Base-by-base conservation (phyloP, 495 filamentous ascomycete species). In the Bacidia gigantensis region DNA sequence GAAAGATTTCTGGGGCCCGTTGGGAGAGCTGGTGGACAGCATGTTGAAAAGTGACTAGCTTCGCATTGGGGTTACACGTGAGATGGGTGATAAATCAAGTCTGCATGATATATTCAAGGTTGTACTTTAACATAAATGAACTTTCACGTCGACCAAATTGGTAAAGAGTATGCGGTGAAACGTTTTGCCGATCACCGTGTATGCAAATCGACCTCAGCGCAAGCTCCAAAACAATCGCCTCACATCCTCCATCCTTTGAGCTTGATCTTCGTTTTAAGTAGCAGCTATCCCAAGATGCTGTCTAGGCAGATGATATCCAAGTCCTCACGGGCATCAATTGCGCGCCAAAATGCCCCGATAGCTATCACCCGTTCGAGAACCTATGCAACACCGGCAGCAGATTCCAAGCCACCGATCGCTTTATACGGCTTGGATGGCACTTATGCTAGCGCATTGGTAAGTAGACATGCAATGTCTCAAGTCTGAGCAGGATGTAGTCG, bases 1-100 rank as follows among this genome's bases (percentile, higher is more conserved):
- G 55, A 95, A 95, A 71, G 93, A 97, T 65, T 98, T 87, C 72
- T 98, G 87, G 83, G 92, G 92, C 0, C 92, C 92, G n/a, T 67
- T 98, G 52, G 89, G 89, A 20, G 92, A 98, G 67, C 70, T 98
- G 61, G 92, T 98, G 35, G 92, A 97, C 63, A 95, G 84, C 57
- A 98, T 98, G 86, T 65, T 98, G 69, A 82, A 79, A 64, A 95
- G 88, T 62, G 93, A 98, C 68, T 95, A 56, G 77, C 40, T 2
- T 20, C 11, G 17, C 10, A 29, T 20, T 14, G 14, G 29, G 7
- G 47, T 20, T 50, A 24, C n/a, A 47, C 14, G 26, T n/a, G 11
- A 17, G n/a, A 10, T 12, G 5, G 47, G 24, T 17, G 10, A 50
- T n/a, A 26, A 50, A 26, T 35, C 10, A 50, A 17, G 47, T n/a